A percentile compares a stretch with the other conserved stretches of the same genome.
Evolutionary conservation across 371 early-diverging fungal genomes (phyloP).

Genomic region (Mucor saturninus): DNA sequence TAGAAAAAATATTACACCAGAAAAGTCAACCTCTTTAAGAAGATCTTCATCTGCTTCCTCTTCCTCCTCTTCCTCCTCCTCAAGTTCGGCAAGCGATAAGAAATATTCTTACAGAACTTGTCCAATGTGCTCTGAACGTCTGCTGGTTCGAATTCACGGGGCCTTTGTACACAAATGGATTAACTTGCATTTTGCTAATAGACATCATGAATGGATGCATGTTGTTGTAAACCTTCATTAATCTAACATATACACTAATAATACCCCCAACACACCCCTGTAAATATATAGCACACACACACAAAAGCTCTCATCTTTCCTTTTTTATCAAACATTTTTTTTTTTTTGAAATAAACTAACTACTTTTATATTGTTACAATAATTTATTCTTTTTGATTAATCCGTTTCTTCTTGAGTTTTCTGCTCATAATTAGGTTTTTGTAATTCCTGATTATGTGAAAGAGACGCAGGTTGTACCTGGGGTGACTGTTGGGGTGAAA

Average conservation of each 20-base stretch:
- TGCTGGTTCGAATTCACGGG: slow-evolving; percentile 53
- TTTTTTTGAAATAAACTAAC: background rate
- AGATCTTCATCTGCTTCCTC: slow-evolving; percentile 18
- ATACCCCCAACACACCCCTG: background rate
- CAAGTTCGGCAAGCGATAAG: slow-evolving; percentile 8
- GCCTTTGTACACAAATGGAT: slow-evolving; percentile 57
- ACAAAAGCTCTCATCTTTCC: background rate
- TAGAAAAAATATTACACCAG: slow-evolving; percentile 4
- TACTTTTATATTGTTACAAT: background rate
- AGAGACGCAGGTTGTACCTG: background rate
- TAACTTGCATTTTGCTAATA: slow-evolving; percentile 48
- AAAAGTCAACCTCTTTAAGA: slow-evolving; percentile 11
- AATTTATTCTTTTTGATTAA: background rate
- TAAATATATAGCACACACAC: background rate
- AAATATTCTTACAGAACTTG: slow-evolving; percentile 51
- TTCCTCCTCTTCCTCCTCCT: slow-evolving; percentile 7
- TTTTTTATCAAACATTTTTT: no score
- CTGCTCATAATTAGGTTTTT: slow-evolving; percentile 12
- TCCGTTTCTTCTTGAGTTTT: slow-evolving; percentile 10
- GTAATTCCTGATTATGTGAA: background rate
- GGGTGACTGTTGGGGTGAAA: background rate
- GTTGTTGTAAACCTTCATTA: slow-evolving; percentile 54
- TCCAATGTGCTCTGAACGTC: slow-evolving; percentile 54
- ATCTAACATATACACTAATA: background rate
- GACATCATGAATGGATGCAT: slow-evolving; percentile 55